Percentiles rank a stretch among this genome's conserved stretches.
phyloP scores from a whole-genome alignment of 2,329 filamentous ascomycete genomes.

The Aschersonia sp. region DNA sequence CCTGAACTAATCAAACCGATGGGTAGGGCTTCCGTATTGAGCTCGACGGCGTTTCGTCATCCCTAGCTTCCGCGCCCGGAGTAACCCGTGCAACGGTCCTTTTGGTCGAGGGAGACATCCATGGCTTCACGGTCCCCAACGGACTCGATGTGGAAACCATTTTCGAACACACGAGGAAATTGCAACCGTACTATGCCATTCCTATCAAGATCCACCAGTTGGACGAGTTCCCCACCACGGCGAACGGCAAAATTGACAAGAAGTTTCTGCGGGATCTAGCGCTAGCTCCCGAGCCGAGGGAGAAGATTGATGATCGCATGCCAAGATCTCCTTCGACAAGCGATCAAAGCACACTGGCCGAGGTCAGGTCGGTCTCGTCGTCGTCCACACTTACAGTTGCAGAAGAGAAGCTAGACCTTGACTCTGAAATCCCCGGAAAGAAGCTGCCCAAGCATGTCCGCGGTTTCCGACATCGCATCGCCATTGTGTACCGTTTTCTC shows the following conservation, averaged over 20 bases:
- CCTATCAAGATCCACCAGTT: constrained; percentile 29
- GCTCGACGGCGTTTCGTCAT: constrained; percentile 40
- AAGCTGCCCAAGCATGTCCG: constrained; percentile 21
- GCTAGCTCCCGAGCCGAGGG: constrained; percentile 3
- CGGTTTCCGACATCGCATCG: constrained; percentile 26
- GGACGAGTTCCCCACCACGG: constrained; percentile 30
- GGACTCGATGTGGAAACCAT: constrained; percentile 21
- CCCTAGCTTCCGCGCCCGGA: constrained; percentile 28
- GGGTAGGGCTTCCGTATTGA: constrained; percentile 41
- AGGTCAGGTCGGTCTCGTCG: constrained; percentile 15
- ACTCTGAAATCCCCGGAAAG: constrained; percentile 24
- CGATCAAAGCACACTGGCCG: constrained; percentile 10
- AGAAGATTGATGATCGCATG: constrained; percentile 1
- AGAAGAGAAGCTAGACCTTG: constrained; percentile 15
- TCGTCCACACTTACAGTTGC: constrained; percentile 15
- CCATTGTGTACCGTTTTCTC: constrained; percentile 40
- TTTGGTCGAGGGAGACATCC: constrained; percentile 30
- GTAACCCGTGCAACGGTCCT: constrained; percentile 33
- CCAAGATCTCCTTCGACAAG: constrained; percentile 2
- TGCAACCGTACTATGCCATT: constrained; percentile 40
- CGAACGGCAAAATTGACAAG: constrained; percentile 44
- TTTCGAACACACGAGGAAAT: constrained; percentile 22
- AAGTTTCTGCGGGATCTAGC: constrained; percentile 22
- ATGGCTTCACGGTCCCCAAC: constrained; percentile 31
- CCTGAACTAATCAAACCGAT: background rate